Percentiles rank a stretch among this genome's conserved stretches.
Conservation (phyloP, 140 eudicot species). For the Ambrosia hybrid region DNA sequence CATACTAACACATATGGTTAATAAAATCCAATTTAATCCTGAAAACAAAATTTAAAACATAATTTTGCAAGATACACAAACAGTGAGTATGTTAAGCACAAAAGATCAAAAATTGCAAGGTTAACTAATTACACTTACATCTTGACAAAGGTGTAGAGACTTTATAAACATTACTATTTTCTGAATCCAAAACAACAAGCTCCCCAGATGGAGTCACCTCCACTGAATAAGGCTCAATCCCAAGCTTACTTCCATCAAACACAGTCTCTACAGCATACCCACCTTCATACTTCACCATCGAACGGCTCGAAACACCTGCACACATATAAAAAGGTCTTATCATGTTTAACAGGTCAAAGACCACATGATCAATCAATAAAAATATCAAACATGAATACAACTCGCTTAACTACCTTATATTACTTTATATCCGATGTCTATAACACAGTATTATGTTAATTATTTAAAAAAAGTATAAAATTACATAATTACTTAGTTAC, state of each 20-base stretch:
- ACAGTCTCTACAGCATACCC: constrained; percentile 93
- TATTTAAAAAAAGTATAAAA: no score
- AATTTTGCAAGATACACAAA: not conserved
- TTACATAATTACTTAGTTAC: no score
- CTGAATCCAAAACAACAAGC: constrained; percentile 73
- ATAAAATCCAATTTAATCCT: constrained; percentile 8
- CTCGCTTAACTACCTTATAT: no score
- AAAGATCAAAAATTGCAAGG: not conserved
- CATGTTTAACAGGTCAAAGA: no score
- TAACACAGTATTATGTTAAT: no score
- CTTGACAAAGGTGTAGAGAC: constrained; percentile 79
- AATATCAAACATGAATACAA: no score
- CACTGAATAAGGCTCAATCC: constrained; percentile 87
- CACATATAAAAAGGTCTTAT: no score
- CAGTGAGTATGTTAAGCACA: not conserved
- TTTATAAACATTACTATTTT: constrained; percentile 78
- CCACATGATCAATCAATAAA: no score
- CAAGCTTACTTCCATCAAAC: constrained; percentile 93
- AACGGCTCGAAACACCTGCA: constrained; percentile 73
- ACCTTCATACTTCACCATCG: constrained; percentile 89
- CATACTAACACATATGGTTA: not conserved
- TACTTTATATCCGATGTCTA: no score
- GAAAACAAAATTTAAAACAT: not conserved
- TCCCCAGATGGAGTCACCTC: constrained; percentile 74
- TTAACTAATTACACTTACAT: constrained; percentile 55